Base-by-base conservation (phyloP, 768 basidiomycete species). In the Lentinula lateritia region DNA sequence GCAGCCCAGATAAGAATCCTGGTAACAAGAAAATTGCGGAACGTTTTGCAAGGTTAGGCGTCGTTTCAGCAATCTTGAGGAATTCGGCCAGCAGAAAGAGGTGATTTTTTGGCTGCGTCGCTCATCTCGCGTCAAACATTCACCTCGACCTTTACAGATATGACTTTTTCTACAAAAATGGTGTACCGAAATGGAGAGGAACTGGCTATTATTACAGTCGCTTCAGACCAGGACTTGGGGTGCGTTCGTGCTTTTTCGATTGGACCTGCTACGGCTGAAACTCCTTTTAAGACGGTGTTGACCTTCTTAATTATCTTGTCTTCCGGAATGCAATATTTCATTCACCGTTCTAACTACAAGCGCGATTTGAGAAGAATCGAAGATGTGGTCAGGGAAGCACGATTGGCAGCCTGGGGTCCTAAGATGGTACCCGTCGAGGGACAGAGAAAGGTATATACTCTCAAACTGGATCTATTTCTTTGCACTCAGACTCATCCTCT, bases 191-290 rank as follows among this genome's bases (percentile, higher is more conserved):
- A 71, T 99, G 96, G 96, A 82, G 95, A 65, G 96, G 95, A 15
- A 94, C 92, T 36, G 92, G 93, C 48, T 98, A 98, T 75, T 98
- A 98, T 73, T 99, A 98, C 73, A 86, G 92, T 35, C 87, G 97
- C 57, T 99, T 91, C 81, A 83, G 96, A 35, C 96, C 96, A n/a
- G 93, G 95, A 28, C 80, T 98, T 63, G 85, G 85, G 62, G 90
- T 90, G 67, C 64, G 85, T 72, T 84, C 71, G 18, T 36, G 9
- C 20, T n/a, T 46, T 5, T n/a, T n/a, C 34, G 64, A 60, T 42
- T 63, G 41, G 45, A 20, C 50, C 20, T n/a, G 39, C 16, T n/a
- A 38, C 41, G n/a, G 9, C 57, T 52, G 43, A 53, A 23, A 12
- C 43, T 32, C 61, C n/a, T 20, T 3, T 38, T 12, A 70, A 93